phyloP scores from a whole-genome alignment of 331 rosid genomes.

The Quercus phellos region DNA sequence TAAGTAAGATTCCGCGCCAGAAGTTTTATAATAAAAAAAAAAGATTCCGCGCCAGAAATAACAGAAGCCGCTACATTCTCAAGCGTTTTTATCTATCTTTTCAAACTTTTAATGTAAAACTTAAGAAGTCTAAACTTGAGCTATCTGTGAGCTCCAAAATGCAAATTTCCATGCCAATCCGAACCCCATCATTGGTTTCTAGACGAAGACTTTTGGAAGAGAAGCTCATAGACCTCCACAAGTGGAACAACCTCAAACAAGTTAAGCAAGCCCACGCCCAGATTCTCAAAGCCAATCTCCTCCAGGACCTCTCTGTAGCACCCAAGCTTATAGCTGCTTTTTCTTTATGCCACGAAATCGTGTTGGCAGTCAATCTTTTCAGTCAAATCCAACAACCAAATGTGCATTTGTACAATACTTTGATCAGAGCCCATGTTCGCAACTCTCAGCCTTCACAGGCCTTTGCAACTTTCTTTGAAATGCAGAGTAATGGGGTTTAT shows the following conservation, averaged over 20 bases:
- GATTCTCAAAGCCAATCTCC: conserved; percentile 59
- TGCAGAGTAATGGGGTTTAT: conserved; percentile 42
- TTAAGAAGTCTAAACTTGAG: neutral
- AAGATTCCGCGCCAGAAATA: neutral
- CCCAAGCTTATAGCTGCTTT: conserved; percentile 68
- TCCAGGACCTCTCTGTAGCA: conserved; percentile 51
- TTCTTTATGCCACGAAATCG: conserved; percentile 51
- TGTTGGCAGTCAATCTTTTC: conserved; percentile 56
- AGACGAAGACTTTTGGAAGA: conserved; percentile 58
- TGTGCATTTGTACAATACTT: conserved; percentile 44
- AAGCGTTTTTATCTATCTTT: neutral
- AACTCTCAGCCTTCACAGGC: conserved; percentile 45
- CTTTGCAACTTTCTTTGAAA: conserved; percentile 36
- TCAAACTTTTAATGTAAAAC: neutral
- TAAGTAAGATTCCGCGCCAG: too few relatives aligned
- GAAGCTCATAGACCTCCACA: conserved; percentile 59
- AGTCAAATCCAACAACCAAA: conserved; percentile 56
- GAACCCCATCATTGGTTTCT: conserved; percentile 71
- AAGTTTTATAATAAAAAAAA: neutral
- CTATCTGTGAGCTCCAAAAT: conserved; percentile 9
- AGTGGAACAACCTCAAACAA: conserved; percentile 45
- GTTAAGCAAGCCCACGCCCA: conserved; percentile 77
- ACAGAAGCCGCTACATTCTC: neutral
- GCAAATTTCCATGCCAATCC: conserved; percentile 45
- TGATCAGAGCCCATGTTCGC: conserved; percentile 62